phyloP scores from a whole-genome alignment of 2,329 filamentous ascomycete genomes.

The Didymella exigua region DNA sequence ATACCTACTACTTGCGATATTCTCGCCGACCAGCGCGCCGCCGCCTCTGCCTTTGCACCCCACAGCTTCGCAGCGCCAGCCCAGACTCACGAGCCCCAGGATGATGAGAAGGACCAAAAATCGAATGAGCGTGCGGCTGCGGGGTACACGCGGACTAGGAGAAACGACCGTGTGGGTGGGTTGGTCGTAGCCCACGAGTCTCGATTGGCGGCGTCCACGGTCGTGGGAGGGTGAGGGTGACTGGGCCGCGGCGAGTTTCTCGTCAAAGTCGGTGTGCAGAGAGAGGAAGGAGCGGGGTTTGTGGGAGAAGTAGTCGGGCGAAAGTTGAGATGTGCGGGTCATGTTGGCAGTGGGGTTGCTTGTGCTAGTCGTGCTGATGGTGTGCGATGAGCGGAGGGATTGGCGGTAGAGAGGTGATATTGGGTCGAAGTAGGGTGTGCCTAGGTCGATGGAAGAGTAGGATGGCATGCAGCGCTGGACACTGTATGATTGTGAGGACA shows the following conservation, averaged over 20 bases:
- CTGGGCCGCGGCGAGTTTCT: neutral
- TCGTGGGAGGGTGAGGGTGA: neutral
- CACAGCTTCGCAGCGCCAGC: constrained; percentile 9
- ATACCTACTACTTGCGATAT: neutral
- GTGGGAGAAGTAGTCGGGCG: constrained; percentile 7
- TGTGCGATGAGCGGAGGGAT: neutral
- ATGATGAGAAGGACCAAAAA: neutral
- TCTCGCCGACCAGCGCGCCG: neutral
- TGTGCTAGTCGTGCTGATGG: too few relatives aligned
- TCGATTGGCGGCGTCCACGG: neutral
- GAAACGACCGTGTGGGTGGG: neutral
- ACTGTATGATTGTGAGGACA: neutral
- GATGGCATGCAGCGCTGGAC: neutral
- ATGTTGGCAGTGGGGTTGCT: neutral
- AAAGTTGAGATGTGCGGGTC: constrained; percentile 8
- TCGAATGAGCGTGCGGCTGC: neutral
- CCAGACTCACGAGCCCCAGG: neutral
- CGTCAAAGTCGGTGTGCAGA: neutral
- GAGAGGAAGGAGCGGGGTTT: constrained; percentile 8
- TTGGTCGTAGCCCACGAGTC: neutral
- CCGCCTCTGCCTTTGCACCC: constrained; percentile 2
- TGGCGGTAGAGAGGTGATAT: constrained; percentile 4
- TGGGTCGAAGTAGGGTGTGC: constrained; percentile 3
- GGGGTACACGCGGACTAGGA: neutral
- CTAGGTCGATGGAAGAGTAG: neutral